A percentile compares a stretch with the other conserved stretches of the same genome.
Conservation (phyloP, 805 yeast genomes). For the Isabelozyma rhagii region DNA sequence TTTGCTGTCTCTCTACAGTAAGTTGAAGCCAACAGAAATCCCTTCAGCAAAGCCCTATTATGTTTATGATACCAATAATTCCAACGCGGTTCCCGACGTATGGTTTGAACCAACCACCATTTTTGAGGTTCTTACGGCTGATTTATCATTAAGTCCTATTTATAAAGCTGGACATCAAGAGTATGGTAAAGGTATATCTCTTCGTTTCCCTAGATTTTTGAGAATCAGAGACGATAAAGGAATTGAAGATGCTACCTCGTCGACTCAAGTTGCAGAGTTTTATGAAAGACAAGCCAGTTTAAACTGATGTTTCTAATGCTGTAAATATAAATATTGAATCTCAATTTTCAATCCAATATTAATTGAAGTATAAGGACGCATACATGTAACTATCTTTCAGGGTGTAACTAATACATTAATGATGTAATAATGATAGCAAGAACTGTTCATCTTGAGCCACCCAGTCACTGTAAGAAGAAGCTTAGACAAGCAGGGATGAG, state of each 20-base stretch:
- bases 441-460: too few relatives aligned
- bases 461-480: too few relatives aligned
- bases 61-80: slow-evolving; percentile 55
- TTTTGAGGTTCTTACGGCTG: slow-evolving; percentile 91
- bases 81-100: slow-evolving; percentile 80
- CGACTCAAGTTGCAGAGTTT: slow-evolving; percentile 80
- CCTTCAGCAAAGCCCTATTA: slow-evolving; percentile 63
- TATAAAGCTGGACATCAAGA: slow-evolving; percentile 79
- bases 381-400: not conserved
- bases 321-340: not conserved
- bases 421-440: too few relatives aligned
- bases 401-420: not conserved
- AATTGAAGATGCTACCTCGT: slow-evolving; percentile 81
- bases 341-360: not conserved
- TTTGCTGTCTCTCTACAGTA: slow-evolving; percentile 55
- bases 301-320: slow-evolving; percentile 9
- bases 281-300: slow-evolving; percentile 66
- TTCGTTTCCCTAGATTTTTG: slow-evolving; percentile 85
- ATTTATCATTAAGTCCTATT: slow-evolving; percentile 80
- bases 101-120: slow-evolving; percentile 88
- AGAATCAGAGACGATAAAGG: slow-evolving; percentile 83
- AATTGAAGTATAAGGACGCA: not conserved
- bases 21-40: slow-evolving; percentile 66
- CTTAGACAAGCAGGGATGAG: too few relatives aligned
- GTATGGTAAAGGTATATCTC: slow-evolving; percentile 78